These are phyloP conservation scores for Termitomyces sp. DNA, from an alignment of 768 basidiomycete genomes.

Conservation along the genomic window DNA sequence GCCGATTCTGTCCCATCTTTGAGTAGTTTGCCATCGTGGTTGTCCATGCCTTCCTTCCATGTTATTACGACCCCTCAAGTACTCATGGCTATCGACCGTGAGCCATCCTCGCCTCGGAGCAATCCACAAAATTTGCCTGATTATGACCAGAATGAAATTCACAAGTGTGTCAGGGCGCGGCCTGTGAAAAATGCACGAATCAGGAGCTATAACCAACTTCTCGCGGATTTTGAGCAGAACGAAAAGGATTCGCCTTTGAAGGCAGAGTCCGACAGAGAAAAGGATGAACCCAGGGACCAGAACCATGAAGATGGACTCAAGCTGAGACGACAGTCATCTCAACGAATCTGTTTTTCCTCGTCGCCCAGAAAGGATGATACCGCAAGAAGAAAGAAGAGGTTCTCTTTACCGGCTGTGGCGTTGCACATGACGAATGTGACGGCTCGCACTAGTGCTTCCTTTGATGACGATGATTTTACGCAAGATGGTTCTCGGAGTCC, in stretches of 20 bases:
- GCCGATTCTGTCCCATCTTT: constrained; percentile 43
- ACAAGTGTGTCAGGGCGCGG: constrained; percentile 21
- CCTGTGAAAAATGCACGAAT: constrained; percentile 38
- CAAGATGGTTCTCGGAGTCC: constrained; percentile 19
- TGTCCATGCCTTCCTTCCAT: constrained; percentile 53
- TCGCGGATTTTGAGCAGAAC: constrained; percentile 53
- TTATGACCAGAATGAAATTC: constrained; percentile 11
- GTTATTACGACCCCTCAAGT: constrained; percentile 32
- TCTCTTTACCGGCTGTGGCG: constrained; percentile 74
- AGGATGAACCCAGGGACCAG: neutral
- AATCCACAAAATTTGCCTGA: constrained; percentile 9
- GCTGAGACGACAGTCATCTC: neutral
- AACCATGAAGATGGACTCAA: neutral
- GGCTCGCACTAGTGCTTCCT: constrained; percentile 36
- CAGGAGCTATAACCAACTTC: constrained; percentile 59
- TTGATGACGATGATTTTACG: constrained; percentile 10
- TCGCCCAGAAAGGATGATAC: constrained; percentile 51
- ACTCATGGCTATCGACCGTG: constrained; percentile 40
- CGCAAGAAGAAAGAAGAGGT: constrained; percentile 53
- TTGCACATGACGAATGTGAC: constrained; percentile 69
- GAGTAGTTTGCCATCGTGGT: constrained; percentile 45
- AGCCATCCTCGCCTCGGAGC: constrained; percentile 12
- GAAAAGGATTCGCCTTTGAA: constrained; percentile 14
- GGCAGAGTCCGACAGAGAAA: constrained; percentile 6
- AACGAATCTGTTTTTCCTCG: constrained; percentile 17